phyloP scores from a whole-genome alignment of 2,329 filamentous ascomycete species.

The Colletotrichum filicis region DNA sequence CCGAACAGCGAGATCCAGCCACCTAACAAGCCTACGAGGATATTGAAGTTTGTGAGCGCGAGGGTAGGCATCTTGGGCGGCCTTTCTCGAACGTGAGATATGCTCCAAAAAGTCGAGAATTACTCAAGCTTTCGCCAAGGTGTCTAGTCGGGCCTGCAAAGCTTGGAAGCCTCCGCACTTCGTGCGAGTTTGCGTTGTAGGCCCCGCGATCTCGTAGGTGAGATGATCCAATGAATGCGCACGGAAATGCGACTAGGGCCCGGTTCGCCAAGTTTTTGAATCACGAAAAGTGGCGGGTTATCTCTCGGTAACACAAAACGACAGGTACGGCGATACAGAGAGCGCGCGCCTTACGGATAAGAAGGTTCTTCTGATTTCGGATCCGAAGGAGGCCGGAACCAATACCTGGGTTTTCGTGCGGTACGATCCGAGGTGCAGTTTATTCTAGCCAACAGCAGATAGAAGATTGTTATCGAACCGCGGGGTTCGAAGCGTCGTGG shows the following conservation, averaged over 20 bases:
- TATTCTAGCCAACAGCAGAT: slow-evolving; percentile 12
- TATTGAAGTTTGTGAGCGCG: slow-evolving; percentile 72
- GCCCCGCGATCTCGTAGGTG: neutral
- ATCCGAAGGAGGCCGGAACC: neutral
- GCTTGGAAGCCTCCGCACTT: neutral
- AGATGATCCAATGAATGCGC: slow-evolving; percentile 19
- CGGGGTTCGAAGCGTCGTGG: slow-evolving; percentile 38
- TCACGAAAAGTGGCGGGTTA: neutral
- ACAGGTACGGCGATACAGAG: neutral
- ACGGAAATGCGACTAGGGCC: neutral
- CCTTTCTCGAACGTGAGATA: slow-evolving; percentile 1
- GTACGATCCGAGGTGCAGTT: neutral
- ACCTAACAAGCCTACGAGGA: slow-evolving; percentile 81
- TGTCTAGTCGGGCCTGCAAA: neutral
- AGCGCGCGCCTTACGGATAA: too few relatives aligned
- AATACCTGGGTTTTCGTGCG: neutral
- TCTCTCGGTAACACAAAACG: neutral
- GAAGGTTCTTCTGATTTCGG: neutral
- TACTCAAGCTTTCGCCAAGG: slow-evolving; percentile 35
- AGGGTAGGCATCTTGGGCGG: slow-evolving; percentile 52
- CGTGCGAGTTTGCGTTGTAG: neutral
- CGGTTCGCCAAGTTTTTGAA: neutral
- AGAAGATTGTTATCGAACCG: slow-evolving; percentile 57
- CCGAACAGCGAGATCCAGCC: slow-evolving; percentile 93
- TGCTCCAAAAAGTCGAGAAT: neutral